A percentile compares a stretch with the other conserved stretches of the same genome.
Conservation (phyloP, 2,329 filamentous ascomycete species). For the Talaromyces sp. region DNA sequence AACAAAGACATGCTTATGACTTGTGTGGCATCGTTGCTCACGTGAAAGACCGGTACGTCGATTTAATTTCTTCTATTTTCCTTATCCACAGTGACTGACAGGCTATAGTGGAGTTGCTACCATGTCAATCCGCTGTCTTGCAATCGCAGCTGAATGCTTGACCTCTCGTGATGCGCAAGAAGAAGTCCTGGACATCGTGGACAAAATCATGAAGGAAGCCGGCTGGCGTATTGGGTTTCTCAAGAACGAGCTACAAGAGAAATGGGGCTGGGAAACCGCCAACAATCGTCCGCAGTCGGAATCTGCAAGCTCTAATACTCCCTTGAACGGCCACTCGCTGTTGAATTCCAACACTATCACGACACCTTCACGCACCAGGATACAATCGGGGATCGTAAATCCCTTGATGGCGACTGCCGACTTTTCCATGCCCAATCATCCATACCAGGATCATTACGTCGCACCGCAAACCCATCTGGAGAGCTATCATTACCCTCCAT, state of each 20-base stretch:
- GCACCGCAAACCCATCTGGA: constrained; percentile 50
- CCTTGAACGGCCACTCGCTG: constrained; percentile 15
- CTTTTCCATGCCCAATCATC: constrained; percentile 72
- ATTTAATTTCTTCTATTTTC: constrained; percentile 13
- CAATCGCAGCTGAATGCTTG: constrained; percentile 70
- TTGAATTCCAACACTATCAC: constrained; percentile 11
- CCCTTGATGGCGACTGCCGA: constrained; percentile 67
- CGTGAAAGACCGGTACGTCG: constrained; percentile 61
- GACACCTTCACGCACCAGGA: constrained; percentile 26
- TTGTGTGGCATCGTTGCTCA: constrained; percentile 88
- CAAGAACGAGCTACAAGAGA: constrained; percentile 65
- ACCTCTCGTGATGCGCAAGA: constrained; percentile 66
- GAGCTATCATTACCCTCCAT: constrained; percentile 21
- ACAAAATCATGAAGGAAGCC: constrained; percentile 67
- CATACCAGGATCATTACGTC: constrained; percentile 76
- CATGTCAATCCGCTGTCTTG: constrained; percentile 72
- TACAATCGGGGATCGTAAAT: constrained; percentile 55
- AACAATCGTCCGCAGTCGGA: constrained; percentile 26
- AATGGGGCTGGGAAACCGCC: constrained; percentile 65
- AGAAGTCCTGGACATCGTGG: constrained; percentile 73
- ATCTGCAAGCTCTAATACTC: neutral
- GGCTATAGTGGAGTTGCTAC: constrained; percentile 61
- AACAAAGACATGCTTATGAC: constrained; percentile 71
- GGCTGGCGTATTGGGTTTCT: constrained; percentile 73
- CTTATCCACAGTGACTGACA: neutral